phyloP scores from a whole-genome alignment of 1,139 yeast species.

The Lodderomyces parapsilosis region DNA sequence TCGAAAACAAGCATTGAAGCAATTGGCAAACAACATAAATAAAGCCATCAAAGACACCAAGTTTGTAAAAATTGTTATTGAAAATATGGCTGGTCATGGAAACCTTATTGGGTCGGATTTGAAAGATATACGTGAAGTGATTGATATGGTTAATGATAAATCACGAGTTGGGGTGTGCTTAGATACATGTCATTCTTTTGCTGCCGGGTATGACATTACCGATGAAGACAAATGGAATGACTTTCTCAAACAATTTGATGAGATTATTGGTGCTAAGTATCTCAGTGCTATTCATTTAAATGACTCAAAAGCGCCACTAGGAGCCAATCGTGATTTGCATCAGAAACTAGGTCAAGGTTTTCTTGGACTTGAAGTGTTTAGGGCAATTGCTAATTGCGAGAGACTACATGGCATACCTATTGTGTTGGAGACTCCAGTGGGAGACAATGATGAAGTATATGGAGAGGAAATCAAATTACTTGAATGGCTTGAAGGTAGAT shows the following conservation, averaged over 20 bases:
- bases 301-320: slow-evolving; percentile 92
- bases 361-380: slow-evolving; percentile 79
- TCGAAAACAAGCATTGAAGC: slow-evolving; percentile 59
- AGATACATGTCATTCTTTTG: slow-evolving; percentile 93
- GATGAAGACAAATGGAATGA: slow-evolving; percentile 51
- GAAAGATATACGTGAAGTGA: slow-evolving; percentile 73
- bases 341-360: slow-evolving; percentile 89
- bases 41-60: slow-evolving; percentile 69
- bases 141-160: slow-evolving; percentile 74
- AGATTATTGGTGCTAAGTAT: slow-evolving; percentile 69
- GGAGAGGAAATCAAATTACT: slow-evolving; percentile 80
- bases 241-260: slow-evolving; percentile 77
- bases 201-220: slow-evolving; percentile 89
- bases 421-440: slow-evolving; percentile 86
- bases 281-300: slow-evolving; percentile 82
- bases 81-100: slow-evolving; percentile 98
- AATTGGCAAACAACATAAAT: slow-evolving; percentile 77
- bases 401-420: slow-evolving; percentile 70
- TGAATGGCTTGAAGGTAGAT: slow-evolving; percentile 65
- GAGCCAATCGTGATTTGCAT: slow-evolving; percentile 88
- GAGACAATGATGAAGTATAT: slow-evolving; percentile 52
- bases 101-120: slow-evolving; percentile 81
- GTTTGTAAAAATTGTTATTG: slow-evolving; percentile 85
- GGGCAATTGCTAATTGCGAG: slow-evolving; percentile 69
- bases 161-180: slow-evolving; percentile 87